phyloP scores from a whole-genome alignment of 805 yeast genomes.

The Saccharomycopsis fibuligera region DNA sequence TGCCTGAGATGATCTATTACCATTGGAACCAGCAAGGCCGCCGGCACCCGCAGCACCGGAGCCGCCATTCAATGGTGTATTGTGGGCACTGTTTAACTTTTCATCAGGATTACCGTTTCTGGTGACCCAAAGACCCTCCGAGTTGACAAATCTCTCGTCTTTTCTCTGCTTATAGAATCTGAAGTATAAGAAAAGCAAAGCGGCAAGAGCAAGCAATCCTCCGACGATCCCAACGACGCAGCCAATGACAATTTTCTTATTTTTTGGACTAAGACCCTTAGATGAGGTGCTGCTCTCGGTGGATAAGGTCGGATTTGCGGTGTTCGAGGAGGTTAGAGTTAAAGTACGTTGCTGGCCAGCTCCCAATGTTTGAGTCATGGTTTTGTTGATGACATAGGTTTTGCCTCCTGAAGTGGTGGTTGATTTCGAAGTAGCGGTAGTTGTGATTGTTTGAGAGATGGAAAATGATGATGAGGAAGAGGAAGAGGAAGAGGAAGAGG shows the following conservation, averaged over 20 bases:
- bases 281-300: slow-evolving; percentile 21
- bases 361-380: slow-evolving; percentile 29
- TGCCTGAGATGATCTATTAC: neutral
- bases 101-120: slow-evolving; percentile 22
- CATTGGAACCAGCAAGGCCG: neutral
- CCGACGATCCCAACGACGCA: slow-evolving; percentile 69
- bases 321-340: slow-evolving; percentile 26
- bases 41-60: no score
- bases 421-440: neutral
- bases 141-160: slow-evolving; percentile 20
- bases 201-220: slow-evolving; percentile 43
- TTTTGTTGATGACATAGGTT: slow-evolving; percentile 30
- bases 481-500: neutral
- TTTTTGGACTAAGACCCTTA: slow-evolving; percentile 42
- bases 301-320: slow-evolving; percentile 23
- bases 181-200: slow-evolving; percentile 27
- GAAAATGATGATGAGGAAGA: neutral
- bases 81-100: slow-evolving; percentile 6
- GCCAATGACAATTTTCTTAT: slow-evolving; percentile 55
- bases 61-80: neutral
- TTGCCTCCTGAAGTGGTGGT: slow-evolving; percentile 8
- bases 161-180: slow-evolving; percentile 14
- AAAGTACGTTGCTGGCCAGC: slow-evolving; percentile 26
- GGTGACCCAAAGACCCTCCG: slow-evolving; percentile 22
- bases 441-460: neutral